These are phyloP conservation scores for Pseudogymnoascus sp. DNA, from an alignment of 2,329 filamentous ascomycete species.

Conservation along the genomic window DNA sequence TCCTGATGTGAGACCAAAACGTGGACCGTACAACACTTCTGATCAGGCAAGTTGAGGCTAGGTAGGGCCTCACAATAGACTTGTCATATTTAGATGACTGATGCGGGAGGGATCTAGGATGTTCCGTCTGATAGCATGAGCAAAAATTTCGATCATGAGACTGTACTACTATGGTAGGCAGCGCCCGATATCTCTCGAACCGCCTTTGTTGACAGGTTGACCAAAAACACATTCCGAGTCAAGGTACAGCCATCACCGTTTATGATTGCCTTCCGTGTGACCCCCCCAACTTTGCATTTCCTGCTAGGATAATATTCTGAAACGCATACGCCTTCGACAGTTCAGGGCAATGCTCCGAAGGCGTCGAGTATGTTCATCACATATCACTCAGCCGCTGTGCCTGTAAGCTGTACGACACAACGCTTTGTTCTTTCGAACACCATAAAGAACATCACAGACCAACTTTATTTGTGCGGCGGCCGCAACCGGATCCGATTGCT, in stretches of 20 bases:
- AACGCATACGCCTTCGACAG: neutral
- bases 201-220: neutral
- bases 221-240: neutral
- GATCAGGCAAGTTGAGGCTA: neutral
- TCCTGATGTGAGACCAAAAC: neutral
- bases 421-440: neutral
- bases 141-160: neutral
- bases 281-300: neutral
- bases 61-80: neutral
- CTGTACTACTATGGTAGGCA: neutral
- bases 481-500: conserved; percentile 6
- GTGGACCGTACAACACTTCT: neutral
- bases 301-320: neutral
- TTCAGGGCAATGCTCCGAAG: neutral
- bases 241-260: neutral
- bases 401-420: conserved; percentile 3
- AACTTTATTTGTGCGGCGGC: conserved; percentile 2
- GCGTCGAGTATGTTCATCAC: neutral
- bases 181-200: neutral
- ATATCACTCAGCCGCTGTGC: neutral
- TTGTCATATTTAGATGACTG: neutral
- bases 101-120: neutral
- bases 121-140: neutral
- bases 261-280: conserved; percentile 1
- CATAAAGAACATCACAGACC: neutral